Base-by-base conservation (phyloP, 176 grass and related monocot genomes). In the Oryza punctata region DNA sequence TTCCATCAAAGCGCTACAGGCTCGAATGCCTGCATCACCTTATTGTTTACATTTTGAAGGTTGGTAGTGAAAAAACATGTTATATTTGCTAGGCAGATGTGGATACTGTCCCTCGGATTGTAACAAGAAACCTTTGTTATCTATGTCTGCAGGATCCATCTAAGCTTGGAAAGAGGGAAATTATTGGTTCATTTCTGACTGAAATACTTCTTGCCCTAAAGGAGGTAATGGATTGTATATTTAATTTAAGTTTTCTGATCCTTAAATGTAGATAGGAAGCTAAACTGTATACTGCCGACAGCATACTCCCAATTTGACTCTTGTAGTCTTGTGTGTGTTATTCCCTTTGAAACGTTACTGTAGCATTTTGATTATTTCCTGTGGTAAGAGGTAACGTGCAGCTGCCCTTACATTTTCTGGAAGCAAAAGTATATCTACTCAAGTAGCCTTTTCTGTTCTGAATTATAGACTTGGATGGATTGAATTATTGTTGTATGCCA, bases 141-240 rank as follows among this genome's bases (percentile, higher is more conserved):
- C 16, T 63, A 47, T 84, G 16, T 86, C 52, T 95, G 63, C 83
- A 98, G 93, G 96, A 95, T 93, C 86, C 85, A 77, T 92, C 76
- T 44, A 91, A 75, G 38, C 80, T 82, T 85, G 93, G 70, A 86
- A 95, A 91, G 85, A 91, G 85, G 82, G 85, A 94, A 38, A 88
- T 92, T 73, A 77, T 98, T 70, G 87, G 87, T 82, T 95, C 96
- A 76, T 98, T 98, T 70, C 89, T 95, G 73, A 92, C 96, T 35
- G 96, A 98, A 90, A 95, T 98, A 69, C 77, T 95, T 60, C 91
- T 95, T 78, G 80, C 91, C 30, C 85, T 98, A 35, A 98, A 95
- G 83, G 96, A 98, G 93, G 96, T 95, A 93, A 80, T 47, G 11
- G 12, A 60, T 30, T 70, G 50, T 72, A 18, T 14, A 32, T 54